Percentiles rank a stretch among this genome's conserved stretches.
phyloP scores from a whole-genome alignment of 2,329 filamentous ascomycete species.

The Epichloe brachyelytri region DNA sequence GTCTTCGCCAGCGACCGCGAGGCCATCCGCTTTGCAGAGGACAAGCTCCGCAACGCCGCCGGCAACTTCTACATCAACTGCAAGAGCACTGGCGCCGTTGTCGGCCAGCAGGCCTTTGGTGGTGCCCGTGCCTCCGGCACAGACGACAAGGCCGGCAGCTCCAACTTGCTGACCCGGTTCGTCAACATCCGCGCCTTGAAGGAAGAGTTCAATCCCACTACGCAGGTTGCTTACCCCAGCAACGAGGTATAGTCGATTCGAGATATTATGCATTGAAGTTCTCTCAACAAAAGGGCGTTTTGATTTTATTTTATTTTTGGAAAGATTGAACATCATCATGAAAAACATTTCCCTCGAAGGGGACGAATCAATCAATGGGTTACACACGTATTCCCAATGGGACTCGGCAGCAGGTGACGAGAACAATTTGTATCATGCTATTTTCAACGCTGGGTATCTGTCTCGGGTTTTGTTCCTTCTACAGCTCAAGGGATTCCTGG shows the following conservation, averaged over 20 bases:
- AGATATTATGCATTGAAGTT: not conserved
- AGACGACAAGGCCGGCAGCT: conserved; percentile 60
- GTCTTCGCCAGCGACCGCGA: conserved; percentile 60
- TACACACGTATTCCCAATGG: too few species aligned
- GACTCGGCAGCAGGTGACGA: too few species aligned
- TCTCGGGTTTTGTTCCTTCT: not conserved
- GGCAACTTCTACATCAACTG: conserved; percentile 83
- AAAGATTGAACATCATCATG: not conserved
- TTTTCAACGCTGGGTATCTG: not conserved
- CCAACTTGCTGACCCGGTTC: conserved; percentile 50
- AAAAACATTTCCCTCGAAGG: not conserved
- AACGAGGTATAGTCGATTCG: conserved; percentile 41
- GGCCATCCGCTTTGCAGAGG: conserved; percentile 54
- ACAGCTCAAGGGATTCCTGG: not conserved
- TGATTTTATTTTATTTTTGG: not conserved
- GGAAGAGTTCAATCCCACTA: conserved; percentile 59
- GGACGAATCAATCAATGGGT: not conserved
- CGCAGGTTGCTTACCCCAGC: conserved; percentile 55
- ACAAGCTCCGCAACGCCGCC: conserved; percentile 57
- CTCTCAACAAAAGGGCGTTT: not conserved
- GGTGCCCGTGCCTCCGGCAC: conserved; percentile 56
- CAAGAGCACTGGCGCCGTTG: conserved; percentile 64
- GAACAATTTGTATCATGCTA: not conserved
- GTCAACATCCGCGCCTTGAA: conserved; percentile 56
- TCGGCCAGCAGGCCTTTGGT: conserved; percentile 61